Evolutionary conservation across 192 early-diverging fungal species (phyloP), one percentile per base, ranked within the genome.

Genomic region (Podila minutissima): DNA sequence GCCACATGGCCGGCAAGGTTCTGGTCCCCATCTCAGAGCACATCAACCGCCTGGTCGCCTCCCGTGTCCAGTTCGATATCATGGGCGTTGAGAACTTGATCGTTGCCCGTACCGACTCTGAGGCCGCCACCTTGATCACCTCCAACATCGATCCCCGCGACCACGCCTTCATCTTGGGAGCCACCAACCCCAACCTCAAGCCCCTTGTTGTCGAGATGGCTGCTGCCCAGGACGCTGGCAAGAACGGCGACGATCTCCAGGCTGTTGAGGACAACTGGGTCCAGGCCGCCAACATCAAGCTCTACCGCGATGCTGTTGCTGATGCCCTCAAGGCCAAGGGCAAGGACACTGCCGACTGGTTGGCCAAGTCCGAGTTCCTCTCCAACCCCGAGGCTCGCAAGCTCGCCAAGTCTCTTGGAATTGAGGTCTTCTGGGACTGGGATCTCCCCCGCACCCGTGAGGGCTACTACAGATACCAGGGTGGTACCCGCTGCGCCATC

Each of bases 1-100:
- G 97, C 22, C 97, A 99, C 86, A 99, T 99, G 97, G 97, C 96
- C 59, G 97, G 97, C 60, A 99, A 99, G 84, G 97, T 99, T 33
- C 85, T 99, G n/a, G 97, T 99, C 7, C 97, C 97, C 24, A 95
- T 98, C 48, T 93, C 93, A 4, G 96, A 99, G 86, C 97, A 99
- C 88, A 97, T 98, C 86, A 97, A 97, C 90, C 92, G 97, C 50
- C 87, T 98, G 61, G 93, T 98, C 22, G 96, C 96, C 69, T 92
- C 94, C 81, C 93, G 97, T 81, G 92, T 96, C 57, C 97, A 99
- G 89, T 96, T 94, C 74, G 97, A 99, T 84, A 97, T 99, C 82
- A 98, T 99, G 97, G 96, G 94, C 38, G 93, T 95, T 67, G 96
- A 99, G 82, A 98, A 94, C 73, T 85, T 98, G 66, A 83, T 99